Base-by-base conservation (phyloP, 495 filamentous ascomycete genomes). In the Pyronema omphalodes region DNA sequence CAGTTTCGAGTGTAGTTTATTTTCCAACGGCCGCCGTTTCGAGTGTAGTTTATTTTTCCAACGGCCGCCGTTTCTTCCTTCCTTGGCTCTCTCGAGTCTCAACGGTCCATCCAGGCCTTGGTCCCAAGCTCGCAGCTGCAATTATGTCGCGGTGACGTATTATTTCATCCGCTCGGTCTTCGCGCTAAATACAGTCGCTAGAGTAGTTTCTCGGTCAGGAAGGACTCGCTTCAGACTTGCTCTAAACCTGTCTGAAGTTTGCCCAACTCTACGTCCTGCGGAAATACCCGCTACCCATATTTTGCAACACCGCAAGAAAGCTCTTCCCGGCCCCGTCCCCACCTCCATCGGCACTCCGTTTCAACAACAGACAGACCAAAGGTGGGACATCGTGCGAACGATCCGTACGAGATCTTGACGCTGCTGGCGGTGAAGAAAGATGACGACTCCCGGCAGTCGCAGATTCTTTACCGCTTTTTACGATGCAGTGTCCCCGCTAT, bases 391-490 rank as follows among this genome's bases (percentile, higher is more conserved):
- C 39, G 39, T 41, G 39, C 39, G 11, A 12, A 41, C 39, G 6
- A 41, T 41, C 15, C 39, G 11, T 12, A 12, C 39, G 39, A 41
- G 39, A 17, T 12, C 11, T 41, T 6, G 3, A 41, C 39, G 23
- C 23, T 29, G 11, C 15, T 17, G 11, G 39, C 15, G 39, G 39
- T 41, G 39, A 41, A 41, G 39, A 41, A 41, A 12, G 39, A 50
- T 50, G 11, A 44, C 34, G 39, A 49, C 17, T 12, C 17, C 18
- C 1, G 17, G 37, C 35, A 41, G 60, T 50, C 60, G 55, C 58
- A 45, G 60, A 44, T 64, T 64, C 54, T 64, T 55, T 37, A 54
- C 61, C 57, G 54, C 60, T 11, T 55, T 64, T 37, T 64, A 61
- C 57, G 60, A 60, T 40, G 44, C 60, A 46, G 51, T 64, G 29